Evolutionary conservation across 345 rosid species (phyloP).

Genomic region (Hibiscus tridactylites): DNA sequence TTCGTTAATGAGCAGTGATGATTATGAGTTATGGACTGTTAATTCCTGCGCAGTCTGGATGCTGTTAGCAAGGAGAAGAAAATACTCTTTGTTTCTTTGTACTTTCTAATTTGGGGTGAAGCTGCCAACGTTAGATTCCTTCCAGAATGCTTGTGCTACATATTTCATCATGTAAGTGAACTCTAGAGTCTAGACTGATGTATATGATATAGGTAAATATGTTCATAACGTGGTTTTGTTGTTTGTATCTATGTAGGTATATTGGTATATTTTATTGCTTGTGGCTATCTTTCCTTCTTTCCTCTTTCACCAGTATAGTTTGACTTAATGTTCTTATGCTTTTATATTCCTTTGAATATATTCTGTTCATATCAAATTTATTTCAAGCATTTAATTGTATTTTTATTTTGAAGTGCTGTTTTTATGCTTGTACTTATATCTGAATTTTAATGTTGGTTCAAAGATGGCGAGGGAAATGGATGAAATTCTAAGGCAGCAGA

Average conservation of each 20-base stretch:
- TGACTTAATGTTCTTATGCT: neutral
- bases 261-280: neutral
- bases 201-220: neutral
- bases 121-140: slow-evolving; percentile 79
- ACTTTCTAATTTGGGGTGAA: slow-evolving; percentile 93
- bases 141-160: slow-evolving; percentile 93
- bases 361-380: neutral
- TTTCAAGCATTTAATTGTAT: neutral
- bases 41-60: slow-evolving; percentile 57
- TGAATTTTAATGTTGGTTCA: slow-evolving; percentile 6
- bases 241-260: neutral
- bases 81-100: slow-evolving; percentile 66
- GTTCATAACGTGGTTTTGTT: neutral
- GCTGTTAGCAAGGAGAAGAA: slow-evolving; percentile 73
- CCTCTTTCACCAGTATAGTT: neutral
- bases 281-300: neutral
- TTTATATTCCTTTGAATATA: neutral
- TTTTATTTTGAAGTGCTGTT: neutral
- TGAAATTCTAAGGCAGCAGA: slow-evolving; percentile 58
- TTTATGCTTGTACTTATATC: neutral
- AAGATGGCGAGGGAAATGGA: slow-evolving; percentile 99
- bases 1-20: slow-evolving; percentile 2
- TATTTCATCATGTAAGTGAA: slow-evolving; percentile 82
- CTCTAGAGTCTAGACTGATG: neutral
- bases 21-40: neutral